Base-by-base conservation (phyloP, 768 basidiomycete genomes). In the Mycena floridula region DNA sequence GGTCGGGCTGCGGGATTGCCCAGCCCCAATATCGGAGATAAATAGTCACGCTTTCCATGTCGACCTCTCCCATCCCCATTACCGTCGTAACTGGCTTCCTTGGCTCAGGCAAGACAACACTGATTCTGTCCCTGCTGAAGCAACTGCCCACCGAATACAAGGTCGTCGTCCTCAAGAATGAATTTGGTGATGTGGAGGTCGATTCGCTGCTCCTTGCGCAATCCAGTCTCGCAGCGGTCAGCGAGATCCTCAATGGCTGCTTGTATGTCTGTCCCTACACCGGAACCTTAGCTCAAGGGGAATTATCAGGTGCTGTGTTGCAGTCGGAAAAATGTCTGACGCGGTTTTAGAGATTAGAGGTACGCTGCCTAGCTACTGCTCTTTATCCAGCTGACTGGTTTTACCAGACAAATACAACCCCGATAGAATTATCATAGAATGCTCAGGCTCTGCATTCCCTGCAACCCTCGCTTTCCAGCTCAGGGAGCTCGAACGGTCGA, bases 61-160 rank as follows among this genome's bases (percentile, higher is more conserved):
- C n/a, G n/a, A n/a, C n/a, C n/a, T n/a, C n/a, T n/a, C n/a, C 69
- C 25, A 93, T 92, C 53, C 90, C 91, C 11, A 84, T 96, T 51
- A 94, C 94, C 1, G 88, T 94, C 46, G 91, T 95, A 64, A 97
- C 93, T n/a, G 93, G 93, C 13, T 95, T 91, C 59, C 77, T 92
- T 4, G 88, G 86, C 3, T 85, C 85, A 15, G 87, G 86, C 35
- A 88, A 88, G 62, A 88, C 85, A 0, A 81, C 80, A 3, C 70
- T 87, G 22, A 94, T 96, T 50, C 77, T 95, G 15, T 85, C 87
- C 2, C 70, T 95, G 1, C 74, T 96, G 2, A 82, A 85, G 3
- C 81, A 82, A 52, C 70, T 97, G 6, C 89, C 91, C 3, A 77
- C 79, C 43, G 84, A 88, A 55, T 94, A 94, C 73, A 89, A 81